Percentiles rank a stretch among this genome's conserved stretches.
phyloP scores from a whole-genome alignment of 345 rosid genomes.

The Gossypium thurberi region DNA sequence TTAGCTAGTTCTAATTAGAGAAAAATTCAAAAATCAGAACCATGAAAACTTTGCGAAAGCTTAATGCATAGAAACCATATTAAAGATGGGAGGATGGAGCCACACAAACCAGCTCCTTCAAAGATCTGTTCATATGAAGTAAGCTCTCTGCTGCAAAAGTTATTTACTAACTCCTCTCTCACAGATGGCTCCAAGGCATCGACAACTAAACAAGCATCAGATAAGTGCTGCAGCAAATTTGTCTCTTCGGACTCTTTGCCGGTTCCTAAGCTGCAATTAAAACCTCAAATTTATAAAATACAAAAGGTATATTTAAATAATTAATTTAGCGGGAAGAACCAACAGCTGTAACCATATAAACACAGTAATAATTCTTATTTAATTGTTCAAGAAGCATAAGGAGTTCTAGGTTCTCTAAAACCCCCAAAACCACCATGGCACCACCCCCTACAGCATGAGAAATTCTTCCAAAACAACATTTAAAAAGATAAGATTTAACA shows the following conservation, averaged over 20 bases:
- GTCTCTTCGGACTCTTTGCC: constrained; percentile 92
- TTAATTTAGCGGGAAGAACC: background rate
- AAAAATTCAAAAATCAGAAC: background rate
- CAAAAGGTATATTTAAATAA: background rate
- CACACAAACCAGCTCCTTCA: constrained; percentile 93
- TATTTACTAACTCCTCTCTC: constrained; percentile 96
- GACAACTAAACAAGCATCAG: constrained; percentile 96
- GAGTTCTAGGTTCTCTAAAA: background rate
- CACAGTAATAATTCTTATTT: background rate
- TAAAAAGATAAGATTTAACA: background rate
- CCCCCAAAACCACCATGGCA: background rate
- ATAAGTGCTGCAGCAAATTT: constrained; percentile 78
- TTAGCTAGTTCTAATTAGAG: constrained; percentile 55
- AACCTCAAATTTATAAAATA: constrained; percentile 13
- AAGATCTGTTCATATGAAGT: constrained; percentile 96
- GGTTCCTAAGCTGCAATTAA: constrained; percentile 83
- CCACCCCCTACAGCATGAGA: background rate
- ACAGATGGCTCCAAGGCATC: constrained; percentile 98
- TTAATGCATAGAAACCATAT: constrained; percentile 4
- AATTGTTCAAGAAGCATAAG: background rate
- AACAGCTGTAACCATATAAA: background rate
- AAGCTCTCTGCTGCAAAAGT: constrained; percentile 93
- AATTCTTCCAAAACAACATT: background rate
- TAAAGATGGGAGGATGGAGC: constrained; percentile 15
- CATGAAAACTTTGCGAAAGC: background rate